Evolutionary conservation across 2,329 filamentous ascomycete genomes (phyloP).

Genomic region (Sarocladium brachiariae): DNA sequence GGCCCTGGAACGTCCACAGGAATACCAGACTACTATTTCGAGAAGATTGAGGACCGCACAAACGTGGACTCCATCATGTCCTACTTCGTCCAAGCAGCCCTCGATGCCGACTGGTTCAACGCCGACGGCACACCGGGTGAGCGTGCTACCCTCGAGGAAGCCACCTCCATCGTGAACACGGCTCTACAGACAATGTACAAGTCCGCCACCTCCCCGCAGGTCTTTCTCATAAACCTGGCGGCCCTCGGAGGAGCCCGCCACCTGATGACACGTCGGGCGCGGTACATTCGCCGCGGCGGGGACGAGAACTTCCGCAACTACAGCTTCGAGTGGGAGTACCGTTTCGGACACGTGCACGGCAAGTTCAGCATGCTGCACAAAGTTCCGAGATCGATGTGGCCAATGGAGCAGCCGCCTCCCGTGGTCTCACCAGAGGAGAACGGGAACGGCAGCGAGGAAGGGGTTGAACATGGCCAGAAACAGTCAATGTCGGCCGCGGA

Average conservation of each 20-base stretch:
- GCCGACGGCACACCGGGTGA: slow-evolving; percentile 34
- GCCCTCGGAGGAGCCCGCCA: slow-evolving; percentile 48
- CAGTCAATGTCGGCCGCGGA: slow-evolving; percentile 25
- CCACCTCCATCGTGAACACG: slow-evolving; percentile 44
- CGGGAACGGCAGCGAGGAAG: slow-evolving; percentile 10
- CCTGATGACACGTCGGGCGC: slow-evolving; percentile 36
- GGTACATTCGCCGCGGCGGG: slow-evolving; percentile 37
- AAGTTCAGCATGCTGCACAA: slow-evolving; percentile 45
- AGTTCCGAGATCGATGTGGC: slow-evolving; percentile 37
- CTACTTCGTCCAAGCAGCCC: slow-evolving; percentile 44
- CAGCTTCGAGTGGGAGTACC: slow-evolving; percentile 47
- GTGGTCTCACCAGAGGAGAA: slow-evolving; percentile 9
- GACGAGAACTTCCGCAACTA: slow-evolving; percentile 38
- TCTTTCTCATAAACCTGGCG: slow-evolving; percentile 53
- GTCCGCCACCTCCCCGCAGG: slow-evolving; percentile 43
- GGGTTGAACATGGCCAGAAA: slow-evolving; percentile 14
- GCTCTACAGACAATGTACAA: slow-evolving; percentile 47
- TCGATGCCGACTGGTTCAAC: slow-evolving; percentile 46
- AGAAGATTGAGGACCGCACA: slow-evolving; percentile 37
- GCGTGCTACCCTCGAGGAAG: slow-evolving; percentile 44
- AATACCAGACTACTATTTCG: slow-evolving; percentile 26
- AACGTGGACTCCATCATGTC: slow-evolving; percentile 52
- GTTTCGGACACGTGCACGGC: slow-evolving; percentile 45
- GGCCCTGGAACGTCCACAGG: neutral
- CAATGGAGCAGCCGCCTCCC: slow-evolving; percentile 15